phyloP scores from a whole-genome alignment of 768 basidiomycete species.

The Collybia sp. region DNA sequence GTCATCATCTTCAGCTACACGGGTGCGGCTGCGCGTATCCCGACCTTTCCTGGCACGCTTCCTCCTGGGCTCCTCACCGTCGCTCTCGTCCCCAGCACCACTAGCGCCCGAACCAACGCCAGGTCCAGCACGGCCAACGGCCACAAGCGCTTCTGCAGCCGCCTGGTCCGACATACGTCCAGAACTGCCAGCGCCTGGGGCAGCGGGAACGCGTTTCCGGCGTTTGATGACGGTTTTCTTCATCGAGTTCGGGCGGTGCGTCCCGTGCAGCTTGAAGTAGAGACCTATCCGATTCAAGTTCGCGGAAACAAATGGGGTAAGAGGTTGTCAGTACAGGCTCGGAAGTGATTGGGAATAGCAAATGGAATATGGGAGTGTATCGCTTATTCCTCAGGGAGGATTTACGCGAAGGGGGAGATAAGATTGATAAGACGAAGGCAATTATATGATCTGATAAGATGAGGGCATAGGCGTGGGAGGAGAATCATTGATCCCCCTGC shows the following conservation, averaged over 20 bases:
- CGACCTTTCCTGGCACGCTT: slow-evolving; percentile 46
- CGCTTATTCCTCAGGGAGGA: too few species aligned
- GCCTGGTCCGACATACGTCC: slow-evolving; percentile 72
- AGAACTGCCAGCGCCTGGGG: slow-evolving; percentile 41
- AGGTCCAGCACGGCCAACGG: slow-evolving; percentile 57
- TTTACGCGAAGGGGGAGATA: not conserved
- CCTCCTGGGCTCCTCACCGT: slow-evolving; percentile 49
- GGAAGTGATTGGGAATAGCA: too few species aligned
- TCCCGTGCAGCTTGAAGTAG: slow-evolving; percentile 97
- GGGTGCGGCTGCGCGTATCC: slow-evolving; percentile 7
- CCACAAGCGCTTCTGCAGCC: slow-evolving; percentile 84
- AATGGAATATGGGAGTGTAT: too few species aligned
- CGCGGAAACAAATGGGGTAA: too few species aligned
- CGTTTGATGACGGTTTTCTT: slow-evolving; percentile 99
- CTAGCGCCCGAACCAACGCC: slow-evolving; percentile 31
- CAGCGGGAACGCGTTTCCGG: slow-evolving; percentile 94
- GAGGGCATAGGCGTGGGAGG: slow-evolving; percentile 9
- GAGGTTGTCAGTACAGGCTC: too few species aligned
- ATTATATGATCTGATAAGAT: slow-evolving; percentile 30
- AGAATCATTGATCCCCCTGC: too few species aligned
- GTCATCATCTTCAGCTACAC: slow-evolving; percentile 37
- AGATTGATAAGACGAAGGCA: slow-evolving; percentile 2
- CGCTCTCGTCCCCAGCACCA: slow-evolving; percentile 37
- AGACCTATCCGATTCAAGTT: slow-evolving; percentile 50
- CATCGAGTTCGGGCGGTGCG: slow-evolving; percentile 96